Percentiles rank a stretch among this genome's conserved stretches.
Evolutionary conservation across 352 stramenopile species (phyloP).

Genomic region (Phytophthora chlamydospora): DNA sequence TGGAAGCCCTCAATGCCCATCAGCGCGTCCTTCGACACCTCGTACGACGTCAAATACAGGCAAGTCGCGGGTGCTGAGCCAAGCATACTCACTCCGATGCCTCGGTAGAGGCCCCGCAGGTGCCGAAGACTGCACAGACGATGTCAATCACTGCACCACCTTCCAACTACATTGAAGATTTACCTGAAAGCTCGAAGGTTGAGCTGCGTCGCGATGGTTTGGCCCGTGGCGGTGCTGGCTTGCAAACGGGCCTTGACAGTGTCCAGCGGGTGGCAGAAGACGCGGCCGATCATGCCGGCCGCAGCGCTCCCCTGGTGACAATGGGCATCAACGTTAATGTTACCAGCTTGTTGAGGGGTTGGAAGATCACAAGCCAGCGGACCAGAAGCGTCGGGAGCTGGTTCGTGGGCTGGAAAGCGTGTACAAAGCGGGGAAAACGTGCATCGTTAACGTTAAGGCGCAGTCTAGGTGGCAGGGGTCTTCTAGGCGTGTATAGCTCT

Average conservation of each 20-base stretch:
- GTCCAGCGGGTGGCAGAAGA: conserved; percentile 93
- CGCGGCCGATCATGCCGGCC: conserved; percentile 79
- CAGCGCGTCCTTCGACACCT: conserved; percentile 80
- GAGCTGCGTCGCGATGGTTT: conserved; percentile 52
- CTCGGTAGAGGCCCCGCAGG: conserved; percentile 93
- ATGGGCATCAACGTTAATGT: neutral
- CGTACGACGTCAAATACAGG: conserved; percentile 97
- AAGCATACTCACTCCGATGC: conserved; percentile 94
- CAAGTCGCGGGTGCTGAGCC: conserved; percentile 95
- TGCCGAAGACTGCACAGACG: conserved; percentile 40
- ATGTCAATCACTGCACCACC: neutral
- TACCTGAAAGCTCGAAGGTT: conserved; percentile 57
- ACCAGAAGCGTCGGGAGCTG: conserved; percentile 73
- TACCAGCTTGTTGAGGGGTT: neutral
- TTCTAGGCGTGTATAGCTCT: neutral
- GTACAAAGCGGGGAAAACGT: conserved; percentile 5
- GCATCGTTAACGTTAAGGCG: conserved; percentile 5
- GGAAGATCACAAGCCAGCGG: neutral
- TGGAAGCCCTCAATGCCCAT: conserved; percentile 49
- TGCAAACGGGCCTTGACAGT: conserved; percentile 91
- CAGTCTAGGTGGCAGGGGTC: neutral
- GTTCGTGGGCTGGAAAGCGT: conserved; percentile 31
- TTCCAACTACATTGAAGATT: neutral
- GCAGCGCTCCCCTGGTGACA: conserved; percentile 69
- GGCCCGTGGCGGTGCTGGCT: conserved; percentile 38